Percentiles rank a stretch among this genome's conserved stretches.
Evolutionary conservation across 2,329 filamentous ascomycete genomes (phyloP).

Genomic region (Diaporthe caulivora): DNA sequence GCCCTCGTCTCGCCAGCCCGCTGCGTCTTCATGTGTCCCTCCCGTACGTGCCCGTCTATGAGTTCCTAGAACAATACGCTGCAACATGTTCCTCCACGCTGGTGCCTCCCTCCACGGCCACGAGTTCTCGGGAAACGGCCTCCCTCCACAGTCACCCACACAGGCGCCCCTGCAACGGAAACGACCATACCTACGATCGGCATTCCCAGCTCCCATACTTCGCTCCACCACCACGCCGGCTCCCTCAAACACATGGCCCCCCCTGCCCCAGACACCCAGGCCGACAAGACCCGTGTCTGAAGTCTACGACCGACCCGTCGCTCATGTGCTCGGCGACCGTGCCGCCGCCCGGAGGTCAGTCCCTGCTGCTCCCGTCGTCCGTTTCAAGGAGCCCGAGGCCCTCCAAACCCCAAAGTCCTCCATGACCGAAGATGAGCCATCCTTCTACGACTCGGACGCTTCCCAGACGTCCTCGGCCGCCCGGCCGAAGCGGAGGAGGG

Average conservation of each 20-base stretch:
- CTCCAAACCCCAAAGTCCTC: slow-evolving; percentile 42
- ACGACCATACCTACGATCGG: slow-evolving; percentile 57
- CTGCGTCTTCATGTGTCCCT: neutral
- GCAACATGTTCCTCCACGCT: slow-evolving; percentile 69
- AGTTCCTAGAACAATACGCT: neutral
- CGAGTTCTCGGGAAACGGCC: slow-evolving; percentile 62
- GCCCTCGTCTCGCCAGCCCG: neutral
- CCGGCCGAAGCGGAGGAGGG: slow-evolving; percentile 52
- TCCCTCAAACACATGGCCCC: slow-evolving; percentile 24
- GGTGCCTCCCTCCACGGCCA: slow-evolving; percentile 72
- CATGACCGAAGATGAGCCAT: slow-evolving; percentile 64
- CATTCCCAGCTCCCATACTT: slow-evolving; percentile 52
- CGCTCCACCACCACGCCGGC: slow-evolving; percentile 43
- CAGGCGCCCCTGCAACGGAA: slow-evolving; percentile 50
- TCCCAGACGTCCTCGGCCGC: slow-evolving; percentile 34
- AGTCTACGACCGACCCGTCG: slow-evolving; percentile 48
- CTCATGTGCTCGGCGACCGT: slow-evolving; percentile 52
- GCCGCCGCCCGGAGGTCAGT: neutral
- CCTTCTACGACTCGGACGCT: slow-evolving; percentile 58
- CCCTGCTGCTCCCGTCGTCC: slow-evolving; percentile 53
- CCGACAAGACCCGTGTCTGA: slow-evolving; percentile 35
- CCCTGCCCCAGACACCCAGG: slow-evolving; percentile 25
- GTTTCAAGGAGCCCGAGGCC: slow-evolving; percentile 57
- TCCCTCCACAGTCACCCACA: slow-evolving; percentile 46
- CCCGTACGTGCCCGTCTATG: neutral